phyloP scores from a whole-genome alignment of 2,329 filamentous ascomycete genomes.

The Achaetomium macrosporum region DNA sequence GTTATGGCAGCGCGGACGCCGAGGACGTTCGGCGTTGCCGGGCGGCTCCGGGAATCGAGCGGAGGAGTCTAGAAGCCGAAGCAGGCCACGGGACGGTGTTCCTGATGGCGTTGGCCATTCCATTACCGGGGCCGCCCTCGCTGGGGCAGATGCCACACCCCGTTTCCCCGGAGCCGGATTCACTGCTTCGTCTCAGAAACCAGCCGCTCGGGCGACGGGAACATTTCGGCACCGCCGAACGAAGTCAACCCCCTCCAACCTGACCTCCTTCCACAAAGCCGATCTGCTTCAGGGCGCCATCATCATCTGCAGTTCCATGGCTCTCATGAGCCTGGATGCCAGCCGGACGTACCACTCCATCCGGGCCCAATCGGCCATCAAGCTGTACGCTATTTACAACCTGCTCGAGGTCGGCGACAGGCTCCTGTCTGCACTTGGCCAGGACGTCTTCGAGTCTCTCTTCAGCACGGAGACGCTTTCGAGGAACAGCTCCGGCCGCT shows the following conservation, averaged over 20 bases:
- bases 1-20: constrained; percentile 62
- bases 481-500: constrained; percentile 78
- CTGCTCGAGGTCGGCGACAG: constrained; percentile 90
- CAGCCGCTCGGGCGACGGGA: constrained; percentile 29
- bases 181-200: constrained; percentile 5
- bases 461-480: constrained; percentile 92
- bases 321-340: constrained; percentile 87
- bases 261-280: constrained; percentile 88
- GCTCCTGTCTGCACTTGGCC: constrained; percentile 82
- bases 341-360: constrained; percentile 98
- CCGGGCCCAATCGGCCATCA: constrained; percentile 91
- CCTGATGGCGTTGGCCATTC: background rate
- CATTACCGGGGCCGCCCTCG: background rate
- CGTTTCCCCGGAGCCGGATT: constrained; percentile 4
- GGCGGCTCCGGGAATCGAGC: constrained; percentile 23
- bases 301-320: constrained; percentile 76
- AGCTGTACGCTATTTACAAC: constrained; percentile 98
- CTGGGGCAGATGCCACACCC: background rate
- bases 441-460: constrained; percentile 92
- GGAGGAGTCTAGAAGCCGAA: constrained; percentile 37
- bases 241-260: constrained; percentile 76
- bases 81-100: constrained; percentile 20
- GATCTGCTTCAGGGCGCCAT: constrained; percentile 87
- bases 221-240: constrained; percentile 61
- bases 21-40: constrained; percentile 34